Percentiles rank a stretch among this genome's conserved stretches.
These are phyloP conservation scores for Pyrus bretschneideri DNA, from an alignment of 306 rosid species.

Conservation along the genomic window DNA sequence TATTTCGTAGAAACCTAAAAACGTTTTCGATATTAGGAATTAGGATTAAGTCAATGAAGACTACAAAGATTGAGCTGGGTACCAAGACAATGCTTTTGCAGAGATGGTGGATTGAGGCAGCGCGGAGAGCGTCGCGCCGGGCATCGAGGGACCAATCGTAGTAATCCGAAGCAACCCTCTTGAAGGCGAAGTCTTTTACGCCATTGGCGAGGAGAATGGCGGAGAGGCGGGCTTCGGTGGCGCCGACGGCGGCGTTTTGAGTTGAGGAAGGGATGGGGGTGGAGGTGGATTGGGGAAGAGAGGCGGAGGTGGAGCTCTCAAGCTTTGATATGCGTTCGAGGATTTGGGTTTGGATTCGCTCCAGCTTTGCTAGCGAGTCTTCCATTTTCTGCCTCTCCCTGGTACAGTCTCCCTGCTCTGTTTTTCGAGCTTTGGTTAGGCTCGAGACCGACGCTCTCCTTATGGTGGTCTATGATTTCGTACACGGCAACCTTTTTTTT, in stretches of 20 bases:
- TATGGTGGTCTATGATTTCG: neutral
- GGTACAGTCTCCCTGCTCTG: neutral
- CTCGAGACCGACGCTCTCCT: neutral
- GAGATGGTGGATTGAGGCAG: conserved; percentile 71
- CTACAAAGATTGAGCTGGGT: neutral
- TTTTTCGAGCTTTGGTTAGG: neutral
- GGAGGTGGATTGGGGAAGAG: conserved; percentile 15
- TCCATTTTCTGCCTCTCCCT: conserved; percentile 24
- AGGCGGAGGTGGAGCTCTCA: conserved; percentile 19
- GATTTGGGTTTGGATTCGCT: conserved; percentile 38
- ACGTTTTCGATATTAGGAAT: too few relatives aligned
- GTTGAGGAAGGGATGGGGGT: neutral
- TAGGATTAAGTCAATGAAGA: too few relatives aligned
- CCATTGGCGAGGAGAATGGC: conserved; percentile 44
- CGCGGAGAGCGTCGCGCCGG: conserved; percentile 59
- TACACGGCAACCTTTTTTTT: neutral
- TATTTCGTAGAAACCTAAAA: too few relatives aligned
- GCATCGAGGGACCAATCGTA: conserved; percentile 80
- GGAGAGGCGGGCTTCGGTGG: conserved; percentile 64
- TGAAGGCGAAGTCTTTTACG: conserved; percentile 64
- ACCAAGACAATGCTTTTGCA: conserved; percentile 95
- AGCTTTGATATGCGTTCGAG: conserved; percentile 47
- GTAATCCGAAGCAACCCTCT: conserved; percentile 60
- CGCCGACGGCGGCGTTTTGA: conserved; percentile 8
- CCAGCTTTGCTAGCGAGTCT: conserved; percentile 34